Conservation (phyloP, 2,329 filamentous ascomycete species). For the Stachybotrys chartarum region DNA sequence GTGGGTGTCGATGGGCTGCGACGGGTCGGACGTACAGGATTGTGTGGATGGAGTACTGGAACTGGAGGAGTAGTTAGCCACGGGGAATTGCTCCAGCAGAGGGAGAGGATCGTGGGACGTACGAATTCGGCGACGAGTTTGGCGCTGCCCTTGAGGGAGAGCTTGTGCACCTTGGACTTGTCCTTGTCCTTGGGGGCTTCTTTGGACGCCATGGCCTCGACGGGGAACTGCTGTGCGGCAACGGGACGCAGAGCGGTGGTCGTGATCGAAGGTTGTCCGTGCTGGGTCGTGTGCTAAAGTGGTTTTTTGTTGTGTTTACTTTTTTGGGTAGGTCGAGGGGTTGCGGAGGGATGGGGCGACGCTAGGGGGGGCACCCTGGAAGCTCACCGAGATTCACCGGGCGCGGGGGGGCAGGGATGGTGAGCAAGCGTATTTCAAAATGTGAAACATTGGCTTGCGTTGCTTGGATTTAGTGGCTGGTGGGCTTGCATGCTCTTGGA, state of each 20-base stretch:
- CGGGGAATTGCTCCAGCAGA: background rate
- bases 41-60: conserved; percentile 97
- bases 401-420: background rate
- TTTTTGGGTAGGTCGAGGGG: conserved; percentile 1
- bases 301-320: conserved; percentile 6
- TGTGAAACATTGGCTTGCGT: no score
- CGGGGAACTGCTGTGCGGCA: no score
- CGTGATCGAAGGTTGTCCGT: no score
- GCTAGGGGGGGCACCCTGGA: background rate
- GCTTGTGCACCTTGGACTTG: conserved; percentile 89
- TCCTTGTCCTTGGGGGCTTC: conserved; percentile 41
- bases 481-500: no score
- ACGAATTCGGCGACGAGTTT: conserved; percentile 95
- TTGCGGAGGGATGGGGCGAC: background rate
- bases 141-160: conserved; percentile 76
- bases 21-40: conserved; percentile 59
- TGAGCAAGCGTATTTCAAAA: background rate
- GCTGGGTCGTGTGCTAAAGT: background rate
- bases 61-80: conserved; percentile 39
- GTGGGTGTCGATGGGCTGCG: background rate
- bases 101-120: conserved; percentile 31
- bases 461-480: no score
- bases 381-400: conserved; percentile 1
- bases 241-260: background rate
- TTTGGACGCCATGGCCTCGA: conserved; percentile 20